Evolutionary conservation across 257 asterid species (phyloP).

Genomic region (Solanum commersonii): DNA sequence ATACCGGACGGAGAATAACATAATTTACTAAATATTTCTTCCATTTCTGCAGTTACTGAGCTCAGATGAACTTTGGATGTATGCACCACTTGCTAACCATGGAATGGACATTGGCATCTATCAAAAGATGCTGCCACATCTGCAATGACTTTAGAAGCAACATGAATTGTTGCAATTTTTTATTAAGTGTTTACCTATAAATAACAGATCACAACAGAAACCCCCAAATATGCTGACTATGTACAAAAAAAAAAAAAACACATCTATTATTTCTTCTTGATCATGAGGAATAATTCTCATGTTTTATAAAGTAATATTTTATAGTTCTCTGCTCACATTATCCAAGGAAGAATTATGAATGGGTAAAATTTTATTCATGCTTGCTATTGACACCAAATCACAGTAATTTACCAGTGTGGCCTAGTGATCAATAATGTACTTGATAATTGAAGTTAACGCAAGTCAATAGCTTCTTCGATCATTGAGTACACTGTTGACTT

Average conservation of each 20-base stretch:
- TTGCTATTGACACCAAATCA: background rate
- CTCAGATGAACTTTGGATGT: slow-evolving; percentile 91
- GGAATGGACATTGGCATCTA: slow-evolving; percentile 71
- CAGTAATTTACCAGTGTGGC: background rate
- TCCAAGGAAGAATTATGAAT: background rate
- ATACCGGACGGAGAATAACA: too few relatives aligned
- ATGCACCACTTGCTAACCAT: slow-evolving; percentile 83
- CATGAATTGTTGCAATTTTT: slow-evolving; percentile 8
- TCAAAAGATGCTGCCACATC: slow-evolving; percentile 35
- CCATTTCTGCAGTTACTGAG: slow-evolving; percentile 52
- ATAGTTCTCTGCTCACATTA: background rate
- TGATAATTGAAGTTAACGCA: background rate
- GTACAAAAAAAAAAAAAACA: slow-evolving; percentile 3
- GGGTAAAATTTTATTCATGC: background rate
- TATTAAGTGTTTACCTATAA: background rate
- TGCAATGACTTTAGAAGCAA: slow-evolving; percentile 2
- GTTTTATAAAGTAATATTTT: slow-evolving; percentile 4
- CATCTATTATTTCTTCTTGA: slow-evolving; percentile 3
- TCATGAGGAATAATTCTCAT: slow-evolving; percentile 16
- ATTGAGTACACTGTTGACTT: background rate
- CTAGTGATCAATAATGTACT: background rate
- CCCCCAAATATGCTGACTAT: slow-evolving; percentile 5
- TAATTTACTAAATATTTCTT: background rate
- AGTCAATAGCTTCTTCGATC: background rate
- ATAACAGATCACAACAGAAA: background rate